Evolutionary conservation across 371 early-diverging fungal species (phyloP).

Genomic region (Capillidium rhysosporum): DNA sequence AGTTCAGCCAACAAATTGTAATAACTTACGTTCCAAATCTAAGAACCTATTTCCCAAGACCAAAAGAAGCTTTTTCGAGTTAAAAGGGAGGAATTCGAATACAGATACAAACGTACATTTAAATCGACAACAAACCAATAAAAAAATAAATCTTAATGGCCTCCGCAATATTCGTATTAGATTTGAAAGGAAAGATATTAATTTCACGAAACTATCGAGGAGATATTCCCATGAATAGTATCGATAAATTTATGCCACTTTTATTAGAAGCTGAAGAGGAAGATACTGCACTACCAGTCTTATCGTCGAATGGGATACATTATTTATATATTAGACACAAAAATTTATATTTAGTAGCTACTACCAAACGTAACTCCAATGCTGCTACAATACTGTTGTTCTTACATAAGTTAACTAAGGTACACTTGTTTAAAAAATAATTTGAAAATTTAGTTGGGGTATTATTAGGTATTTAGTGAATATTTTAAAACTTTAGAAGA

Average conservation of each 20-base stretch:
- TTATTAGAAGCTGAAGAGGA: slow-evolving; percentile 85
- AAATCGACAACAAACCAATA: slow-evolving; percentile 79
- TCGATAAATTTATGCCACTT: slow-evolving; percentile 93
- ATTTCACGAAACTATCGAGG: slow-evolving; percentile 86
- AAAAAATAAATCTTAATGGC: slow-evolving; percentile 77
- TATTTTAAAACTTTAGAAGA: slow-evolving; percentile 97
- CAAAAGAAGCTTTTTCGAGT: too few relatives aligned
- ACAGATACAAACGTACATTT: slow-evolving; percentile 91
- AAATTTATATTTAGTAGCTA: slow-evolving; percentile 81
- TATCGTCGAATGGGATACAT: slow-evolving; percentile 85
- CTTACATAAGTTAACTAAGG: slow-evolving; percentile 74
- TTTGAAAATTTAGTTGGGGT: background rate
- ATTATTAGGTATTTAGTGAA: slow-evolving; percentile 60
- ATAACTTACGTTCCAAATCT: too few relatives aligned
- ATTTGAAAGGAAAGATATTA: slow-evolving; percentile 88
- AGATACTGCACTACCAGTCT: slow-evolving; percentile 56
- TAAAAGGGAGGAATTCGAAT: too few relatives aligned
- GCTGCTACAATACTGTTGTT: slow-evolving; percentile 87
- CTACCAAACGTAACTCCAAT: slow-evolving; percentile 92
- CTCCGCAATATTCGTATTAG: slow-evolving; percentile 67
- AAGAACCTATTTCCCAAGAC: too few relatives aligned
- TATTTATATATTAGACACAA: slow-evolving; percentile 86
- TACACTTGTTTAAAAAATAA: slow-evolving; percentile 1
- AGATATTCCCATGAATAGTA: slow-evolving; percentile 81
- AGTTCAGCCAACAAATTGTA: too few relatives aligned